Percentiles rank a stretch among this genome's conserved stretches.
These are phyloP conservation scores for Tolypocladium paradoxum DNA, from an alignment of 2,329 filamentous ascomycete species.

Conservation along the genomic window DNA sequence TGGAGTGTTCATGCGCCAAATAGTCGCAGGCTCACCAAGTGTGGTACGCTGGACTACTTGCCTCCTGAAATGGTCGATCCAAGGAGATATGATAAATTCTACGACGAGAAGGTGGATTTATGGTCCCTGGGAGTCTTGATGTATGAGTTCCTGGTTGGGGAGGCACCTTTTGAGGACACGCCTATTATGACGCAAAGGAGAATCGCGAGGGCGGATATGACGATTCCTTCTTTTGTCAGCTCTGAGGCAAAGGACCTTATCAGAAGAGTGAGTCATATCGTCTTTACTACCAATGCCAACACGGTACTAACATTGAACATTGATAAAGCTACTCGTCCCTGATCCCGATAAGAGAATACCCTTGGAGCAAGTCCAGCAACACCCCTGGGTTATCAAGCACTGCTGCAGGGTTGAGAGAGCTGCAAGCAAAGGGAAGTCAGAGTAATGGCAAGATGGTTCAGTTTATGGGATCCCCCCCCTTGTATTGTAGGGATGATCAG, in stretches of 20 bases:
- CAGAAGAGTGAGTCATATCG: conserved; percentile 5
- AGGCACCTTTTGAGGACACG: conserved; percentile 13
- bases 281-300: not conserved
- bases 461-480: too few species aligned
- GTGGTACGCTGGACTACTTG: conserved; percentile 17
- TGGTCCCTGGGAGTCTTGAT: conserved; percentile 14
- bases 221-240: conserved; percentile 8
- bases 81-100: conserved; percentile 1
- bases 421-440: too few species aligned
- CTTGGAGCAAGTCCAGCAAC: conserved; percentile 7
- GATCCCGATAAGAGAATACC: conserved; percentile 10
- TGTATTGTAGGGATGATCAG: too few species aligned
- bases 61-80: conserved; percentile 15
- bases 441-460: not conserved
- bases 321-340: conserved; percentile 7
- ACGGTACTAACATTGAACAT: too few species aligned
- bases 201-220: conserved; percentile 11
- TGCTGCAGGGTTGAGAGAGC: conserved; percentile 1
- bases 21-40: conserved; percentile 11
- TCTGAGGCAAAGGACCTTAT: conserved; percentile 10
- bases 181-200: conserved; percentile 8
- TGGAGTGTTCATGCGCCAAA: conserved; percentile 17
- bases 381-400: conserved; percentile 13
- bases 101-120: conserved; percentile 10
- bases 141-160: conserved; percentile 14